A percentile compares a stretch with the other conserved stretches of the same genome.
These are phyloP conservation scores for Cylindricascospora bacillispora DNA, from an alignment of 1,139 yeast genomes.

Conservation along the genomic window DNA sequence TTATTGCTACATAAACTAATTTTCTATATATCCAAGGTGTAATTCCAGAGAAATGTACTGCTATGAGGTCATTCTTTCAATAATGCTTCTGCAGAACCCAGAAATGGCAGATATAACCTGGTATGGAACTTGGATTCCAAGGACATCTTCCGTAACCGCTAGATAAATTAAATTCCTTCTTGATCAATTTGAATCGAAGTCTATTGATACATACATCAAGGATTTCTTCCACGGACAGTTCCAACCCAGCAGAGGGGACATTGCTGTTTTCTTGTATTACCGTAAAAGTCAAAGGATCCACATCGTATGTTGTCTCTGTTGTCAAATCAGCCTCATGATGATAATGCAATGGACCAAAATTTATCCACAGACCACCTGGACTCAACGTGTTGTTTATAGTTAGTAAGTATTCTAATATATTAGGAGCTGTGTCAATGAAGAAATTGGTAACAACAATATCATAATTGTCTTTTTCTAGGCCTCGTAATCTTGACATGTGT, in stretches of 20 bases:
- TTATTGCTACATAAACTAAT: no score
- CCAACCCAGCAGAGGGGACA: constrained; percentile 10
- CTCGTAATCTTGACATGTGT: constrained; percentile 29
- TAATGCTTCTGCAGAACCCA: constrained; percentile 12
- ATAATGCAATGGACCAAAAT: constrained; percentile 80
- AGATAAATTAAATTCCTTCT: constrained; percentile 4
- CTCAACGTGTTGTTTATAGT: constrained; percentile 42
- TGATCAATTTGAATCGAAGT: constrained; percentile 5
- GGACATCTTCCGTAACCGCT: constrained; percentile 9
- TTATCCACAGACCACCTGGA: constrained; percentile 59
- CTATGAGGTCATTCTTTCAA: no score
- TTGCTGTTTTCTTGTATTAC: constrained; percentile 3
- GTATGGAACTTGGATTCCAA: constrained; percentile 3
- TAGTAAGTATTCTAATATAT: constrained; percentile 55
- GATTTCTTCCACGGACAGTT: constrained; percentile 9
- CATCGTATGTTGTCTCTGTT: constrained; percentile 8
- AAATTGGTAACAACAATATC: constrained; percentile 59
- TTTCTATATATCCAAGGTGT: no score
- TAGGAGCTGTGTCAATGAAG: constrained; percentile 69
- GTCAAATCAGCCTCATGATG: constrained; percentile 54
- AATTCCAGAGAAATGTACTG: no score
- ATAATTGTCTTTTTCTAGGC: constrained; percentile 29
- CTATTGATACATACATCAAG: constrained; percentile 6
- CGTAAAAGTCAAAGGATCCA: constrained; percentile 6
- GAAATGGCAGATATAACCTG: constrained; percentile 9